A percentile compares a stretch with the other conserved stretches of the same genome.
These are phyloP conservation scores for Sphaerosporella brunnea DNA, from an alignment of 495 filamentous ascomycete genomes.

Conservation along the genomic window DNA sequence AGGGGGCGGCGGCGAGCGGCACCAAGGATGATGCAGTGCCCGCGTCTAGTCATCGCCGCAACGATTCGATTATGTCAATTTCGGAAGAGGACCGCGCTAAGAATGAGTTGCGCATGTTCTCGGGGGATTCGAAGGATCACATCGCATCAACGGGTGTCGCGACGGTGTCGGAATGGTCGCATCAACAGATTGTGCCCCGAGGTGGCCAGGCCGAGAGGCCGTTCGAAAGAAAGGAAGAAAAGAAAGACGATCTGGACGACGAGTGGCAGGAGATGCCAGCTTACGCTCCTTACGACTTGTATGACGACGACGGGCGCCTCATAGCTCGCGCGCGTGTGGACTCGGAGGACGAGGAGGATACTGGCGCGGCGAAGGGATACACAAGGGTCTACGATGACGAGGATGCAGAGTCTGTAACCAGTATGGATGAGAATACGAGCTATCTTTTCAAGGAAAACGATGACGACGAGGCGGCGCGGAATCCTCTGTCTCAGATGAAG, in stretches of 20 bases:
- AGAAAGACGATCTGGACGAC: conserved; percentile 35
- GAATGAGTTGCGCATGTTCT: conserved; percentile 25
- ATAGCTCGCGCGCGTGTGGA: conserved; percentile 60
- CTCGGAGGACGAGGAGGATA: conserved; percentile 52
- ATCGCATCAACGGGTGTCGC: conserved; percentile 11
- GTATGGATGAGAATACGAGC: conserved; percentile 91
- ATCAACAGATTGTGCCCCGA: conserved; percentile 53
- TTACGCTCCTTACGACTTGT: conserved; percentile 76
- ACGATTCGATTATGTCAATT: conserved; percentile 4
- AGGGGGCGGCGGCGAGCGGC: neutral
- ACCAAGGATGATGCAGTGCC: neutral
- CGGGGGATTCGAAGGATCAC: conserved; percentile 20
- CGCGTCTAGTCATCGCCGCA: neutral
- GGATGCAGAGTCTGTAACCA: conserved; percentile 79
- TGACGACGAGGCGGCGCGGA: conserved; percentile 65
- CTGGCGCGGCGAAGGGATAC: conserved; percentile 86
- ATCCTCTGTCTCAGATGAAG: conserved; percentile 76
- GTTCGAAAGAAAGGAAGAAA: conserved; percentile 16
- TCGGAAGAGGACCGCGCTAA: conserved; percentile 17
- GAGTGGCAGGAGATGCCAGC: conserved; percentile 92
- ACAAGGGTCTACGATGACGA: conserved; percentile 86
- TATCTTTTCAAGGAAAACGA: conserved; percentile 71
- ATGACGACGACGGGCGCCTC: conserved; percentile 80
- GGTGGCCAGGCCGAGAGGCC: neutral
- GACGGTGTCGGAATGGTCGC: conserved; percentile 67